Percentiles rank a stretch among this genome's conserved stretches.
These are phyloP conservation scores for Polygonum aviculare DNA, from an alignment of 148 eudicot species.

Conservation along the genomic window DNA sequence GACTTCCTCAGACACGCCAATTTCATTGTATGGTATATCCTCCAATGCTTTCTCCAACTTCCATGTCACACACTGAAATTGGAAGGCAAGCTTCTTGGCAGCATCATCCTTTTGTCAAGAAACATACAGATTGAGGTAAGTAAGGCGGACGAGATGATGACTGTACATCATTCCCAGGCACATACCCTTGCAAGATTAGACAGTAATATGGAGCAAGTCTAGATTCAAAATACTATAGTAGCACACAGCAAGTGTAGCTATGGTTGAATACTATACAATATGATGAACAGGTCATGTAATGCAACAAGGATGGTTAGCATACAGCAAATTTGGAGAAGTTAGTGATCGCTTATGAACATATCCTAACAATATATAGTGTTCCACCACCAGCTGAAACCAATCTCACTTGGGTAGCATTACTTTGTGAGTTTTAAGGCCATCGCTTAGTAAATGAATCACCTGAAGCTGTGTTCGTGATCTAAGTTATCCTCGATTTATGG, in stretches of 20 bases:
- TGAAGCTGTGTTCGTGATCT: neutral
- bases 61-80: slow-evolving; percentile 88
- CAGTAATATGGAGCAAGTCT: neutral
- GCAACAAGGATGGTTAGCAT: neutral
- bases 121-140: neutral
- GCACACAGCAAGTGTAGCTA: no score
- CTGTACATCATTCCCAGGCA: neutral
- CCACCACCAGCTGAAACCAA: neutral
- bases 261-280: no score
- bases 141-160: neutral
- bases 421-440: neutral
- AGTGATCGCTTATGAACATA: neutral
- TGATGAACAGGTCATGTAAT: no score
- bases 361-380: neutral
- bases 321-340: neutral
- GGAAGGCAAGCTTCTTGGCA: slow-evolving; percentile 62
- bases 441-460: neutral
- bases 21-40: slow-evolving; percentile 54
- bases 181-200: neutral
- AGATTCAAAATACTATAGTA: no score
- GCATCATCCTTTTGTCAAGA: slow-evolving; percentile 50
- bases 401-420: neutral
- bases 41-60: slow-evolving; percentile 74
- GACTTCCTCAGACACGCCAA: slow-evolving; percentile 87
- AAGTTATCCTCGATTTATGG: neutral